These are phyloP conservation scores for Metschnikowia drakensbergensis DNA, from an alignment of 805 yeast species.

Conservation along the genomic window DNA sequence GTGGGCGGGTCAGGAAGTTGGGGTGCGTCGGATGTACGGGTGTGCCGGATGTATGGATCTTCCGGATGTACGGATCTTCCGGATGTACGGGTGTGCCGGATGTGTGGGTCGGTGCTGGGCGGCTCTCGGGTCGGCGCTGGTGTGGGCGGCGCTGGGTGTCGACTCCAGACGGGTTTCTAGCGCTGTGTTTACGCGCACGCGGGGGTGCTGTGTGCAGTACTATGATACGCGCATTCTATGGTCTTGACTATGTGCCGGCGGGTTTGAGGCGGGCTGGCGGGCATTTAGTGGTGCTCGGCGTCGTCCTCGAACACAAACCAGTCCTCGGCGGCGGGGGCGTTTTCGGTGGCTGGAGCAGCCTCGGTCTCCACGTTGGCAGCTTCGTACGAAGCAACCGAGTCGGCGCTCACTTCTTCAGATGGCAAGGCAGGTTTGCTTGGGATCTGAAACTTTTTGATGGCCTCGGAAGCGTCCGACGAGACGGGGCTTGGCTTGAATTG, in stretches of 20 bases:
- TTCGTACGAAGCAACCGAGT: constrained; percentile 68
- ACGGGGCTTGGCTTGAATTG: constrained; percentile 81
- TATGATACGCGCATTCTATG: constrained; percentile 3
- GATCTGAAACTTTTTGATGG: constrained; percentile 77
- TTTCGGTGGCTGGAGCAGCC: constrained; percentile 27
- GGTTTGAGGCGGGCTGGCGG: neutral
- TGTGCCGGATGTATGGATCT: neutral
- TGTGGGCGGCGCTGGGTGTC: too few species aligned
- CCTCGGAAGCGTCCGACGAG: constrained; percentile 69
- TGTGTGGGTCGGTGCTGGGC: too few species aligned
- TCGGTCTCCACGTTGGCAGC: constrained; percentile 68
- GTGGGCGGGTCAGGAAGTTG: neutral
- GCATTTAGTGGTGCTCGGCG: constrained; percentile 48
- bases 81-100: neutral
- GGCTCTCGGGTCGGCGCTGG: too few species aligned
- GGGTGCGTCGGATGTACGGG: neutral
- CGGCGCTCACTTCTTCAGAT: constrained; percentile 61
- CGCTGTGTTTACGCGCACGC: neutral
- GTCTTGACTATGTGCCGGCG: neutral
- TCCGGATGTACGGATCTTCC: neutral
- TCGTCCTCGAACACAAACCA: constrained; percentile 79
- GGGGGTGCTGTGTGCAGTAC: neutral
- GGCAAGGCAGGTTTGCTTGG: constrained; percentile 81
- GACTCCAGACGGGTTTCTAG: too few species aligned
- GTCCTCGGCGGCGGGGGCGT: constrained; percentile 53